Base-by-base conservation (phyloP, 805 yeast genomes). In the Starmerella sirachaensis region DNA sequence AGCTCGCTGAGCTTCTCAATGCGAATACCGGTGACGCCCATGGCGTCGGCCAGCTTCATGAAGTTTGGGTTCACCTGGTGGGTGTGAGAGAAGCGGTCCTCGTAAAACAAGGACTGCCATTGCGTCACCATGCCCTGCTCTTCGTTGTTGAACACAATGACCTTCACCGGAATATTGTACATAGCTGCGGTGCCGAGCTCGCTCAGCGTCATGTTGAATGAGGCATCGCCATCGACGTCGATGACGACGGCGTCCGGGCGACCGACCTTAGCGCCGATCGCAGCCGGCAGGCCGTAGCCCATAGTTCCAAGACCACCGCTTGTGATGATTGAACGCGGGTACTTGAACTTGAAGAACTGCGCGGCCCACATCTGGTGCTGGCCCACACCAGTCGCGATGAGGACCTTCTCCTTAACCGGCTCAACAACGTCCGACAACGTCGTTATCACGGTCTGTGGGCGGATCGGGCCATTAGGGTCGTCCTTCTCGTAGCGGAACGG, bases 331-430 rank as follows among this genome's bases (percentile, higher is more conserved):
- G 93, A 70, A 62, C 97, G 76, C 53, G 98, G 98, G 46, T 72
- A 65, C 45, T 76, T 78, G 94, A 96, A 88, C 36, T 85, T 74
- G 75, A 81, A 86, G 63, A 85, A 86, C 66, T 91, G 98, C 20
- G 97, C 97, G 26, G 97, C 93, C 98, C 98, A 88, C 98, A 88
- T 88, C 68, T 88, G 98, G 70, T 88, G 98, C 69, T 91, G 98
- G 44, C 98, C 98, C 37, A 91, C 97, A 70, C 98, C 98, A 25
- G 98, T 91, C 37, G 97, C 80, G 52, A 88, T 78, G 52, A 86
- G 74, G 42, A 83, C 85, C 51, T 81, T 86, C 55, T 74, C 81
- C 52, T 61, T 60, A 47, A 67, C 68, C 39, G 70, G 69, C 38
- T 65, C 71, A 22, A 85, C 76, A 51, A 85, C 77, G 45, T 74